These are phyloP conservation scores for Physocladia obscura DNA, from an alignment of 192 early-diverging fungal species.

Conservation along the genomic window DNA sequence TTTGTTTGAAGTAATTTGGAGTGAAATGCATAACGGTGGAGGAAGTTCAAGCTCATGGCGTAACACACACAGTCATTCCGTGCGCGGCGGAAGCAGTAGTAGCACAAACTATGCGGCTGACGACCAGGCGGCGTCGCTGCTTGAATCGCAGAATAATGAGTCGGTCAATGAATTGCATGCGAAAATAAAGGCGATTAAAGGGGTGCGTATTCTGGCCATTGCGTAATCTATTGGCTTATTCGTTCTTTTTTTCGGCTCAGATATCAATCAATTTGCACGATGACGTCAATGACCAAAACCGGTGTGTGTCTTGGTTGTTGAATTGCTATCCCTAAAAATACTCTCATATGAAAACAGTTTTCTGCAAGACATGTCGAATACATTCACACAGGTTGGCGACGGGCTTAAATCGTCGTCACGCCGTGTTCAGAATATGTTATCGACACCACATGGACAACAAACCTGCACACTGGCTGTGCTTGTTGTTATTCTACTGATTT, in stretches of 20 bases:
- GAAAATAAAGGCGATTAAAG: slow-evolving; percentile 28
- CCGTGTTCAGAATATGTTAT: slow-evolving; percentile 16
- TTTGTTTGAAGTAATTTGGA: no score
- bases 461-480: slow-evolving; percentile 24
- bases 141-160: slow-evolving; percentile 26
- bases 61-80: background rate
- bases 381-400: slow-evolving; percentile 23
- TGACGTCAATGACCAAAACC: slow-evolving; percentile 29
- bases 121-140: slow-evolving; percentile 28
- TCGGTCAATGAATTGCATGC: slow-evolving; percentile 20
- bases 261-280: slow-evolving; percentile 32
- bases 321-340: background rate
- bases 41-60: background rate
- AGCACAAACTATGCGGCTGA: background rate
- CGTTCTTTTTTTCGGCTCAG: background rate
- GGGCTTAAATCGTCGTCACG: slow-evolving; percentile 22
- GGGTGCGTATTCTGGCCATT: background rate
- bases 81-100: background rate
- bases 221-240: background rate
- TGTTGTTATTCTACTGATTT: slow-evolving; percentile 19
- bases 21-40: no score
- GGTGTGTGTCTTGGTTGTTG: background rate
- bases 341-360: background rate
- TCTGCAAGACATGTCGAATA: slow-evolving; percentile 19
- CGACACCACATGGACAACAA: slow-evolving; percentile 26